Evolutionary conservation across 2,329 filamentous ascomycete genomes (phyloP), one percentile per base, ranked within the genome.

Genomic region (Gaeumannomyces tritici): DNA sequence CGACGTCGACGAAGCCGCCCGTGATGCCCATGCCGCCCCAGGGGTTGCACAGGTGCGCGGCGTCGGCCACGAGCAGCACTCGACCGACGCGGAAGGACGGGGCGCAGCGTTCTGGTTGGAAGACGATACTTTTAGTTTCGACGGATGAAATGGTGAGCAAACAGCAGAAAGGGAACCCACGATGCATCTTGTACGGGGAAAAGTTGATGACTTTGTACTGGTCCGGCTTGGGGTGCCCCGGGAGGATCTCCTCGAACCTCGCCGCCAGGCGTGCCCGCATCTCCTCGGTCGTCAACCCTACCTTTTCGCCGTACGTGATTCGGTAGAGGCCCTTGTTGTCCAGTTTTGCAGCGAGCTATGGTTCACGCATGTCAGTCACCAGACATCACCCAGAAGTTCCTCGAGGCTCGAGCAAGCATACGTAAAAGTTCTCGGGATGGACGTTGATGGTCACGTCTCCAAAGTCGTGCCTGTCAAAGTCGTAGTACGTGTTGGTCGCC

Each of bases 401-500:
- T n/a, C n/a, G n/a, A 31, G 29, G 29, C 29, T 31, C 9, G 4
- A 31, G 29, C 5, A 31, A 31, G 29, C 29, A 9, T 31, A 31
- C 29, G 29, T 31, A 31, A 71, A 83, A 87, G 67, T 88, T 77
- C 27, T 83, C 79, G 0, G 84, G 84, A 65, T 88, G 79, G 35
- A 87, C 77, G 65, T 86, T 82, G 70, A 87, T 87, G 69, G 85
- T 85, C 15, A 79, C 78, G 65, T 86, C 82, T 62, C 77, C 72
- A 66, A 77, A 85, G 29, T 77, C 79, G 65, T 78, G 83, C 64
- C 80, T 80, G 18, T 77, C 73, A 63, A 87, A 85, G 66, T 85
- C 81, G 64, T 87, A 85, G 69, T 86, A 86, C 13, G 83, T 81
- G 83, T 88, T 87, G 7, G 84, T 86, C 57, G 84, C 84, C 21